Base-by-base conservation (phyloP, 1,284 basidiomycete genomes). In the Sphaerobolus stellatus region DNA sequence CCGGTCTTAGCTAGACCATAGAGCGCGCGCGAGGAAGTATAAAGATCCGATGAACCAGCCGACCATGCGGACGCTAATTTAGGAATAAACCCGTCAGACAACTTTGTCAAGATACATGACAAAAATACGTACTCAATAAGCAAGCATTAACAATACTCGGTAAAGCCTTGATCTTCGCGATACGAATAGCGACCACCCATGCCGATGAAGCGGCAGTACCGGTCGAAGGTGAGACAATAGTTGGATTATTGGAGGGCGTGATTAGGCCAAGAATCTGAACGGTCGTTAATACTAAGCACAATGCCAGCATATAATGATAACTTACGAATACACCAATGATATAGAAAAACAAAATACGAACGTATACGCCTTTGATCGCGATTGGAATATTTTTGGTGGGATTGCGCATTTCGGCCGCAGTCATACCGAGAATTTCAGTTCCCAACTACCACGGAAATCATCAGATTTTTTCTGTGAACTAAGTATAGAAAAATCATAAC, bases 121-220 rank as follows among this genome's bases (percentile, higher is more conserved):
- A 44, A 48, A 31, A 11, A 2, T 18, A 31, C 30, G 22, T 48
- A 54, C 53, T 54, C 6, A 54, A 20, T 14, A 54, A 24, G 28
- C 47, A 49, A 4, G 80, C 86, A 61, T 90, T 90, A 68, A 90
- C 76, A 60, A 90, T 80, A 57, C 81, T 81, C 2, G 87, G 86
- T 22, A 90, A 75, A 11, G 79, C 82, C 69, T 80, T 83, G 70
- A 94, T 84, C 9, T 90, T 88, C 1, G 92, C 88, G 54, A 79
- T 80, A 48, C 74, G 75, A 59, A 94, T 86, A 22, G 90, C 92
- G 61, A 94, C 90, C 57, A 94, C 92, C 69, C 88, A 94, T 18
- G 88, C 83, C 5, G 86, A 86, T 59, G 81, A 64, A 0, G 87
- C 84, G 9, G 87, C 86, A 50, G 81, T 86, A 34, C 80, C 81